Conservation (phyloP, 768 basidiomycete species). For the Auricularia sp. region DNA sequence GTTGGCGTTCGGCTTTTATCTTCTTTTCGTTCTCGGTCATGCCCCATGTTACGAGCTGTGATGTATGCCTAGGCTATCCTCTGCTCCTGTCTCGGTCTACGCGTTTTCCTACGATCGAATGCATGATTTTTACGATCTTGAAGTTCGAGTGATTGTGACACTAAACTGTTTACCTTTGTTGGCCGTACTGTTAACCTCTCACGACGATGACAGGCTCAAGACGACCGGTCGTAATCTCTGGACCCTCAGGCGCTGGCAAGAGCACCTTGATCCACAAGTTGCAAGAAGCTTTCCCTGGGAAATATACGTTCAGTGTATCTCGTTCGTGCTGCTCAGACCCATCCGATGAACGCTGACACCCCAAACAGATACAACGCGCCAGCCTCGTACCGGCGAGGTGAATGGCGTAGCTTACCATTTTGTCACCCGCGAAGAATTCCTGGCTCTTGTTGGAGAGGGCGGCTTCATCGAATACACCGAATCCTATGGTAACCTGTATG, state of each 20-base stretch:
- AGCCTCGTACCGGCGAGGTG: slow-evolving; percentile 31
- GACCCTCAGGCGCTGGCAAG: slow-evolving; percentile 37
- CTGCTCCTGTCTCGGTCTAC: too few relatives aligned
- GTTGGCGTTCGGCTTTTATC: too few relatives aligned
- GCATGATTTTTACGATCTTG: too few relatives aligned
- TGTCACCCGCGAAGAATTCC: slow-evolving; percentile 28
- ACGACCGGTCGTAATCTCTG: slow-evolving; percentile 32
- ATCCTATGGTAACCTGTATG: slow-evolving; percentile 30
- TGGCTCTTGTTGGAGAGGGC: slow-evolving; percentile 24
- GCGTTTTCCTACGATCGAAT: too few relatives aligned
- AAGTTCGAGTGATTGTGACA: too few relatives aligned
- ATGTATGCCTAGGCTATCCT: too few relatives aligned
- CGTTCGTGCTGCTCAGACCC: slow-evolving; percentile 15
- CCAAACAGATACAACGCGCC: slow-evolving; percentile 31
- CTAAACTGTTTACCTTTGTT: too few relatives aligned
- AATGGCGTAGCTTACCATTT: slow-evolving; percentile 36
- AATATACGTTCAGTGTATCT: slow-evolving; percentile 35
- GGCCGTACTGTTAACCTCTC: too few relatives aligned
- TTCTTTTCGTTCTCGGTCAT: too few relatives aligned
- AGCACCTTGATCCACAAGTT: slow-evolving; percentile 34
- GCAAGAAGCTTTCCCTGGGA: slow-evolving; percentile 28
- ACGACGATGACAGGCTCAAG: neutral
- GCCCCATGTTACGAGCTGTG: too few relatives aligned
- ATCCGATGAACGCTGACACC: too few relatives aligned
- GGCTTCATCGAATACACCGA: slow-evolving; percentile 38